Percentiles rank a stretch among this genome's conserved stretches.
Conservation (phyloP, 1,139 yeast species). For the Suhomyces maxii region DNA sequence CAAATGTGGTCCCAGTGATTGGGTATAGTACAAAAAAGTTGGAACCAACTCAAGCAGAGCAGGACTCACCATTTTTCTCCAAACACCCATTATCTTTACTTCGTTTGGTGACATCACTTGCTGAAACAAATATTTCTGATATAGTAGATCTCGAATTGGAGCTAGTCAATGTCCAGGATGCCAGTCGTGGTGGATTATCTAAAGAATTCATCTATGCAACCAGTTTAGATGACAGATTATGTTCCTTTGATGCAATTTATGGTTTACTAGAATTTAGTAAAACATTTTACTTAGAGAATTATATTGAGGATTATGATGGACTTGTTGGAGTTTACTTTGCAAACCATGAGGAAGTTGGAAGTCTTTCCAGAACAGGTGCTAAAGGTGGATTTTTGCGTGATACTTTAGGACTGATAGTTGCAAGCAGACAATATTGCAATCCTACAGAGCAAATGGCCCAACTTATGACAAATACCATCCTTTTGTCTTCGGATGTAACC, state of each 20-base stretch:
- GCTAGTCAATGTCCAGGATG: constrained; percentile 43
- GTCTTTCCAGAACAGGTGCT: constrained; percentile 45
- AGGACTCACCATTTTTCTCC: constrained; percentile 38
- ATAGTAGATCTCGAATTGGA: constrained; percentile 41
- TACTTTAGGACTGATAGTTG: constrained; percentile 14
- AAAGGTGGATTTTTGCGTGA: constrained; percentile 31
- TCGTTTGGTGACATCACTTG: constrained; percentile 34
- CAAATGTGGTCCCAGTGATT: constrained; percentile 44
- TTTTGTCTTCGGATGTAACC: constrained; percentile 49
- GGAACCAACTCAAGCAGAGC: constrained; percentile 24
- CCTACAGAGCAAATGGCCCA: constrained; percentile 11
- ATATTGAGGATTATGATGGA: constrained; percentile 27
- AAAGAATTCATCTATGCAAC: constrained; percentile 46
- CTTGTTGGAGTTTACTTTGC: constrained; percentile 40
- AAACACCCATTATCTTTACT: constrained; percentile 40
- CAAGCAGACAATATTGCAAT: constrained; percentile 1
- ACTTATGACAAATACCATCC: constrained; percentile 22
- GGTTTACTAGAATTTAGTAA: constrained; percentile 32
- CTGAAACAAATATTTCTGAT: constrained; percentile 26
- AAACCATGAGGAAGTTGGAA: constrained; percentile 49
- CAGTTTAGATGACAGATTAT: constrained; percentile 46
- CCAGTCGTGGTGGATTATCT: constrained; percentile 41
- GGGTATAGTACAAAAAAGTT: constrained; percentile 27
- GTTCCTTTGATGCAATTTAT: constrained; percentile 42
- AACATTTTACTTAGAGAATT: constrained; percentile 15